Evolutionary conservation across 176 grass and related monocot genomes (phyloP).

Genomic region (Alopecurus myosuroides): DNA sequence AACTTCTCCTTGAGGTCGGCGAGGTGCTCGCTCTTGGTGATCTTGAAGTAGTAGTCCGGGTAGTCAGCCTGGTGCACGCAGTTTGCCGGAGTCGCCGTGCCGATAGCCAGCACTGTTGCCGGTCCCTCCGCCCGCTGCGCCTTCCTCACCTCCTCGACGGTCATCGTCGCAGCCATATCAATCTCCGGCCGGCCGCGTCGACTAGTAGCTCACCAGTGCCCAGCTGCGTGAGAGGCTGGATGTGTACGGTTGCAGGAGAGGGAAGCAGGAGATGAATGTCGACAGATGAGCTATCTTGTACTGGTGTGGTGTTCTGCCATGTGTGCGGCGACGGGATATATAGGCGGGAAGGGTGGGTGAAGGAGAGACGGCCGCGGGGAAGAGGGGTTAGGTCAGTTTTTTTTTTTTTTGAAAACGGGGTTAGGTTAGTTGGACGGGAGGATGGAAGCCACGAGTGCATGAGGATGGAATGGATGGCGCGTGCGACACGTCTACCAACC

Average conservation of each 20-base stretch:
- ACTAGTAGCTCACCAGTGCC: not conserved
- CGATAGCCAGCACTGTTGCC: constrained; percentile 77
- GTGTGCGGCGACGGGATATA: constrained; percentile 1
- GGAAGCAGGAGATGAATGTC: not conserved
- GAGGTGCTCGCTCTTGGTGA: constrained; percentile 92
- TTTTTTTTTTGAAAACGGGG: no score
- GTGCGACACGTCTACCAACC: constrained; percentile 24
- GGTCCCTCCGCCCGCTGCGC: constrained; percentile 73
- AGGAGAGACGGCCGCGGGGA: not conserved
- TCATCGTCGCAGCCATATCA: constrained; percentile 26
- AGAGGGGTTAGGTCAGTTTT: no score
- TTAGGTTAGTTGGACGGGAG: constrained; percentile 76
- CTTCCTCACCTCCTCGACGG: constrained; percentile 66
- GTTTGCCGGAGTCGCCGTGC: constrained; percentile 79
- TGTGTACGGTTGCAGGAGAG: not conserved
- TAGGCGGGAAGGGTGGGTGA: not conserved
- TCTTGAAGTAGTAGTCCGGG: constrained; percentile 91
- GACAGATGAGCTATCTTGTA: not conserved
- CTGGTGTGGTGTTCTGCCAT: not conserved
- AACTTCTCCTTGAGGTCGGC: constrained; percentile 97
- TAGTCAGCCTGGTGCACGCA: constrained; percentile 85
- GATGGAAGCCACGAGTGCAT: constrained; percentile 50
- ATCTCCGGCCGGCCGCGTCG: not conserved
- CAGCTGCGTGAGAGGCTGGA: not conserved
- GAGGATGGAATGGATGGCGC: not conserved